A percentile compares a stretch with the other conserved stretches of the same genome.
These are phyloP conservation scores for Aurantiochytrium sp. DNA, from an alignment of 108 stramenopile genomes.

Conservation along the genomic window DNA sequence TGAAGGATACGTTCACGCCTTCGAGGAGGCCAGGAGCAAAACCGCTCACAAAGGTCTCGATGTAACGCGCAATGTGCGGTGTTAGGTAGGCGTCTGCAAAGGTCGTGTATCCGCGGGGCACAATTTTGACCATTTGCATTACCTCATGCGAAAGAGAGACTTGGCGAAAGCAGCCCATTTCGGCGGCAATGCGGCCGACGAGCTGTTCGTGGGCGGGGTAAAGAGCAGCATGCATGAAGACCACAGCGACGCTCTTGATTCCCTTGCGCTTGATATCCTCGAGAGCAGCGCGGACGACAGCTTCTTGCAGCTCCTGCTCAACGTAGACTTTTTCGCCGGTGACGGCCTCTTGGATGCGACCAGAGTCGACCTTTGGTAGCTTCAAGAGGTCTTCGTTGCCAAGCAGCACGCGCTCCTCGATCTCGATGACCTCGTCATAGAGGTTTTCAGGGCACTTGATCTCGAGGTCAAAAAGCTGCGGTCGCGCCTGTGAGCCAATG, in stretches of 20 bases:
- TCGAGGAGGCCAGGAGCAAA: slow-evolving; percentile 68
- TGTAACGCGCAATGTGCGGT: slow-evolving; percentile 78
- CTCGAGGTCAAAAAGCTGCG: slow-evolving; percentile 63
- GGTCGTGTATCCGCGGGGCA: slow-evolving; percentile 80
- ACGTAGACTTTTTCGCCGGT: slow-evolving; percentile 69
- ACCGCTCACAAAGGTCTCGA: slow-evolving; percentile 70
- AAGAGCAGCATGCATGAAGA: slow-evolving; percentile 71
- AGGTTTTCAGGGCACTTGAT: slow-evolving; percentile 59
- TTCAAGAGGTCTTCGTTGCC: slow-evolving; percentile 19
- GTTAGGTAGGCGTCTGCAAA: slow-evolving; percentile 94
- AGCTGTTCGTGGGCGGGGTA: slow-evolving; percentile 73
- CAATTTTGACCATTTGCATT: slow-evolving; percentile 89
- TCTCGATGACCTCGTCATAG: slow-evolving; percentile 81
- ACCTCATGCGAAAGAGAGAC: slow-evolving; percentile 74
- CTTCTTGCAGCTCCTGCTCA: slow-evolving; percentile 55
- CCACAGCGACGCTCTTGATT: slow-evolving; percentile 73
- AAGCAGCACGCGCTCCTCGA: slow-evolving; percentile 83
- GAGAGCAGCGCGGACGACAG: slow-evolving; percentile 52
- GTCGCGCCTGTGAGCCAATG: slow-evolving; percentile 89
- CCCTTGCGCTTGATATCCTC: slow-evolving; percentile 61
- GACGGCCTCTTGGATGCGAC: slow-evolving; percentile 38
- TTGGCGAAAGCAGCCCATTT: slow-evolving; percentile 73
- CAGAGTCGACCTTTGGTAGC: background rate
- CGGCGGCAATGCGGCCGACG: slow-evolving; percentile 64
- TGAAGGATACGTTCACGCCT: slow-evolving; percentile 74